These are phyloP conservation scores for Ophiostoma angusticollis DNA, from an alignment of 2,329 filamentous ascomycete genomes.

Conservation along the genomic window DNA sequence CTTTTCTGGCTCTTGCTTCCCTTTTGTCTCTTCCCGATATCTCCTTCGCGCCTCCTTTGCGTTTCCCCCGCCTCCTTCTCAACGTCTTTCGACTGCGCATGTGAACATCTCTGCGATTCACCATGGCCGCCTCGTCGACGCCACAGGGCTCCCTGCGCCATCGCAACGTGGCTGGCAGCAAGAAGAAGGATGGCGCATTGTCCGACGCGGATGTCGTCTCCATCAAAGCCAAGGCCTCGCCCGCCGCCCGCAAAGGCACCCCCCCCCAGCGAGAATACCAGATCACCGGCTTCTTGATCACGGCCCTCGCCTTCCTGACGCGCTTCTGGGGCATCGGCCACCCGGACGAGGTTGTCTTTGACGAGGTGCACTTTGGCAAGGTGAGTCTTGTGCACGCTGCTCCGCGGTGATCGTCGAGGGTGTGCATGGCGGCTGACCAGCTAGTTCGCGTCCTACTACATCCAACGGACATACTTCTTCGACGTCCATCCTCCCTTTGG, in stretches of 20 bases:
- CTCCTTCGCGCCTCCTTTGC: neutral
- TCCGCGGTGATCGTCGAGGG: no score
- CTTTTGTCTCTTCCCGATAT: neutral
- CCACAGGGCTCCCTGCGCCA: constrained; percentile 48
- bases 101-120: no score
- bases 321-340: constrained; percentile 94
- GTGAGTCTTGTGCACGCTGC: constrained; percentile 38
- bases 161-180: constrained; percentile 36
- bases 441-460: constrained; percentile 67
- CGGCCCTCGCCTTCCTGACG: constrained; percentile 73
- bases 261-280: constrained; percentile 72
- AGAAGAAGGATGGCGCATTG: constrained; percentile 35
- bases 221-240: constrained; percentile 29
- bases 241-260: constrained; percentile 21
- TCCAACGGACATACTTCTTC: constrained; percentile 98
- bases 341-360: constrained; percentile 93
- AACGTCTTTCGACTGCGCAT: no score
- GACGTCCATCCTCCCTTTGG: constrained; percentile 97
- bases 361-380: constrained; percentile 99
- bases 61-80: neutral
- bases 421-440: no score
- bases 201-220: constrained; percentile 38
- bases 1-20: neutral
- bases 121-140: constrained; percentile 36
- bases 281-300: constrained; percentile 64